These are phyloP conservation scores for Eucalyptus sp. DNA, from an alignment of 345 rosid species.

Conservation along the genomic window DNA sequence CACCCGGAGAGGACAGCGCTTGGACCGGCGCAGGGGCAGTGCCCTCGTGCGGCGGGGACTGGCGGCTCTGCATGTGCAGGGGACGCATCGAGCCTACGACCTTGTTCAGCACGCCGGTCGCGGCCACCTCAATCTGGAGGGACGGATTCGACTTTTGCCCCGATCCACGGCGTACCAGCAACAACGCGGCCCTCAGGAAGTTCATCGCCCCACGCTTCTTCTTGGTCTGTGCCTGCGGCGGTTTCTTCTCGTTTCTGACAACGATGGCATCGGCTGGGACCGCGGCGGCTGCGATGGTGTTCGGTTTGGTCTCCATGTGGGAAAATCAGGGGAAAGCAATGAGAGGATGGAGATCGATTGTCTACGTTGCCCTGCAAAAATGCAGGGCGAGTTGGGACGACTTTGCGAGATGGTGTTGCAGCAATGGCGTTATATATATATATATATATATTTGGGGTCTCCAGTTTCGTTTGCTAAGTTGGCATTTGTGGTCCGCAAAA, in stretches of 20 bases:
- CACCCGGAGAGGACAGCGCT: not conserved
- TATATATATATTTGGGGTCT: not conserved
- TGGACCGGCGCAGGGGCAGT: not conserved
- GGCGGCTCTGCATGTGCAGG: constrained; percentile 14
- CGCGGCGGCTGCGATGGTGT: not conserved
- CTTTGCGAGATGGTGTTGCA: not conserved
- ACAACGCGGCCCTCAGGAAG: constrained; percentile 30
- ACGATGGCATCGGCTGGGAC: not conserved
- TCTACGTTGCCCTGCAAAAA: not conserved
- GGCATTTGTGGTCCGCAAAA: not conserved
- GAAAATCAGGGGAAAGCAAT: not conserved
- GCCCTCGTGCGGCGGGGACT: constrained; percentile 7
- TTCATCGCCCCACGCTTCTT: constrained; percentile 24
- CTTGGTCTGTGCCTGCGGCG: not conserved
- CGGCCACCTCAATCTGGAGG: not conserved
- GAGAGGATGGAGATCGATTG: not conserved
- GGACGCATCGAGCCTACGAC: constrained; percentile 41
- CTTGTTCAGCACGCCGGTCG: constrained; percentile 19
- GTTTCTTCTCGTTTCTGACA: not conserved
- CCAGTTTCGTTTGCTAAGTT: not conserved
- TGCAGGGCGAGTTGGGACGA: not conserved
- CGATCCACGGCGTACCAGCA: constrained; percentile 18
- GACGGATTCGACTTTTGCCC: constrained; percentile 15
- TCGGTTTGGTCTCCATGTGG: not conserved
- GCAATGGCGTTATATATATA: not conserved